Evolutionary conservation across 768 basidiomycete species (phyloP), one percentile per base, ranked within the genome.

Genomic region (Boletus barrowsii): DNA sequence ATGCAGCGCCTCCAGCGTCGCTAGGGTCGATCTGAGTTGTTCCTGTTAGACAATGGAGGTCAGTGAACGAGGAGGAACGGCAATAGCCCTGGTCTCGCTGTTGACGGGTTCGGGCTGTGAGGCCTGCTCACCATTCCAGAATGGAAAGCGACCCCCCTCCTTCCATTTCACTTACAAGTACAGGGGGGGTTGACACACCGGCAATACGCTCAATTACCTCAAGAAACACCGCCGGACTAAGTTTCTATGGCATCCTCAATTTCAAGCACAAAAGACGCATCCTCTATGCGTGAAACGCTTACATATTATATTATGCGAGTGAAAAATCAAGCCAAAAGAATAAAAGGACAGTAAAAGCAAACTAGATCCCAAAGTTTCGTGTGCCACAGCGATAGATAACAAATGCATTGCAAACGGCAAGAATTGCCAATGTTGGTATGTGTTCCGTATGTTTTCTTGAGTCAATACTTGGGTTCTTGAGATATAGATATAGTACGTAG

Each of bases 401-500:
- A 71, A 62, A 68, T 69, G 65, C 66, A 47, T 55, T 66, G 70
- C 54, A 60, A 58, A 54, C 41, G 62, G 67, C 60, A 61, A 62
- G 58, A 60, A 24, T 49, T 42, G 55, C 62, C 60, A 49, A 49
- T 66, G 59, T 60, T 68, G 66, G 62, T 71, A 69, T 69, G 70
- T 32, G 60, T 70, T 70, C 70, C 68, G 59, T 58, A 66, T 60
- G 57, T 64, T 72, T 70, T 68, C 60, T 64, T 51, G 56, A 57
- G 61, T 59, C 56, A 57, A 65, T 60, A 58, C 57, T 33, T 55
- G 59, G 58, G 55, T 66, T 70, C 60, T 68, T 68, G 69, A 72
- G 67, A 68, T 64, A 68, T 72, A 72, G 68, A 72, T 72, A 70
- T 70, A 62, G 56, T 68, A 72, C 68, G 61, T 47, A 62, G 59